Evolutionary conservation across 768 basidiomycete genomes (phyloP), one percentile per base, ranked within the genome.

Genomic region (Pleurotus ostreatus): DNA sequence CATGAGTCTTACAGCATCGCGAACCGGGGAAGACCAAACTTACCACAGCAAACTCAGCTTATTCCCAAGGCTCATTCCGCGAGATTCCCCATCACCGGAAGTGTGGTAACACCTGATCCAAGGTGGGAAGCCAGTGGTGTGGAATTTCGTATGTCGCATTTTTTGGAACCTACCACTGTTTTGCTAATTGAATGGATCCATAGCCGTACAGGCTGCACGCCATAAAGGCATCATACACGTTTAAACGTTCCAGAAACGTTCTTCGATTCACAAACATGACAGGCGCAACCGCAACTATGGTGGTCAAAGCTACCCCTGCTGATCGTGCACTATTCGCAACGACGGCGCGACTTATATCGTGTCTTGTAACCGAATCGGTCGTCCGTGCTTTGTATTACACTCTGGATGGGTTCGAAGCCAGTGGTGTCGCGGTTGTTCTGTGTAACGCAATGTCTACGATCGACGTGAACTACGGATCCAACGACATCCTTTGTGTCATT

Each of bases 311-410:
- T 37, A 48, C 63, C 46, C 71, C 78, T 38, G 61, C 61, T 34
- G 71, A 76, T 64, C 72, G 74, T 23, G 81, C 81, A 38, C 65
- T 71, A 18, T 81, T 82, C 60, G 77, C 78, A 8, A 76, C 76
- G 37, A 67, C 73, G 22, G 70, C 79, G 12, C 78, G 83, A 23
- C 63, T 84, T 3, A 60, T 83, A n/a, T 82, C 81, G 26, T 82
- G 80, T 61, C 73, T 84, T 5, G 80, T 83, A 53, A 81, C 82
- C 1, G 82, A 83, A 65, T 81, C 81, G 5, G 70, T 83, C 8
- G 71, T 77, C 11, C 69, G 69, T 7, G 80, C 80, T 2, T 63
- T 79, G 38, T 84, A 78, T 61, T 63, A 76, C 58, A 70, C 78
- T n/a, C 62, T 76, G 9, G 51, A 64, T 13, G 66, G 63, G 1